Percentiles rank a stretch among this genome's conserved stretches.
phyloP scores from a whole-genome alignment of 768 basidiomycete species.

The Mycena latifolia region DNA sequence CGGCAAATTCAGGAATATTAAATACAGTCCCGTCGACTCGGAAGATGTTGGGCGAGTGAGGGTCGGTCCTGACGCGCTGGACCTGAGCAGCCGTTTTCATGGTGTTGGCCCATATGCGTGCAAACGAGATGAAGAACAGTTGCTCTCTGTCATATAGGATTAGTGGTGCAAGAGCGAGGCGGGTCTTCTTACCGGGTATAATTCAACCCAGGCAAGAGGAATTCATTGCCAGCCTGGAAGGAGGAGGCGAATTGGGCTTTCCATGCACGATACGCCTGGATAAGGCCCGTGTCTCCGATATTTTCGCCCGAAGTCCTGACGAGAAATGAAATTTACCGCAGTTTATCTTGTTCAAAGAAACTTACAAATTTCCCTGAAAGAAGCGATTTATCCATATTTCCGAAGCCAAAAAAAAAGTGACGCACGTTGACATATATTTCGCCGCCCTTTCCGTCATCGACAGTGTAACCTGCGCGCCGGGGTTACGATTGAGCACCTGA shows the following conservation, averaged over 20 bases:
- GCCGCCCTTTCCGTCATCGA: conserved; percentile 89
- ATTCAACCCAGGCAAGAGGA: conserved; percentile 83
- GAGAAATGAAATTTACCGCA: conserved; percentile 6
- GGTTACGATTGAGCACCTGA: conserved; percentile 9
- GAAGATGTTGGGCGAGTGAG: conserved; percentile 86
- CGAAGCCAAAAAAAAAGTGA: not conserved
- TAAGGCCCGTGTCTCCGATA: conserved; percentile 87
- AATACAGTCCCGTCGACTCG: conserved; percentile 89
- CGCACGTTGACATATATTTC: conserved; percentile 86
- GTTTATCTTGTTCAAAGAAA: not conserved
- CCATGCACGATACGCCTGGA: conserved; percentile 95
- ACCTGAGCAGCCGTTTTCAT: conserved; percentile 85
- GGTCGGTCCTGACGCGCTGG: conserved; percentile 86
- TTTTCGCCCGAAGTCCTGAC: conserved; percentile 91
- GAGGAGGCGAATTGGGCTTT: conserved; percentile 75
- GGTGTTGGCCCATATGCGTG: conserved; percentile 86
- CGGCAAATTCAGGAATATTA: conserved; percentile 90
- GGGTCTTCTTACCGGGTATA: conserved; percentile 68
- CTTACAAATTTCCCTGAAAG: conserved; percentile 80
- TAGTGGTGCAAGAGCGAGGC: conserved; percentile 10
- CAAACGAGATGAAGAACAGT: conserved; percentile 94
- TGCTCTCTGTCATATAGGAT: conserved; percentile 73
- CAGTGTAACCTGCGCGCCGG: conserved; percentile 74
- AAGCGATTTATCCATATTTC: not conserved
- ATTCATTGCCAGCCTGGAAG: conserved; percentile 69